These are phyloP conservation scores for Nitzschia putrida DNA, from an alignment of 108 stramenopile genomes.

Conservation along the genomic window DNA sequence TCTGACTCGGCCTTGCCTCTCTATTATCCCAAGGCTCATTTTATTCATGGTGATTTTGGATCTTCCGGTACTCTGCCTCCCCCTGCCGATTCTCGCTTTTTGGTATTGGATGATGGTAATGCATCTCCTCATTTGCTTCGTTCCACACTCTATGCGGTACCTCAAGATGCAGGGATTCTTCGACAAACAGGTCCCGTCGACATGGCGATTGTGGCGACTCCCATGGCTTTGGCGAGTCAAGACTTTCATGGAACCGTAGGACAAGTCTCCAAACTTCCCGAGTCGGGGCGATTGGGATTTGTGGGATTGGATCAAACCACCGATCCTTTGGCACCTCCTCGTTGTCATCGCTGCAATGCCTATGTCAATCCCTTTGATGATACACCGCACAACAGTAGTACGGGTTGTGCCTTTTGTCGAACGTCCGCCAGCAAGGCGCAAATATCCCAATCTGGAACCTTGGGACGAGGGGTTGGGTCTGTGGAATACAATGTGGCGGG, in stretches of 20 bases:
- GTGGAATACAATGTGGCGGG: conserved; percentile 77
- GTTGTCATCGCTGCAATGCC: conserved; percentile 68
- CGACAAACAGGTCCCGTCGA: conserved; percentile 28
- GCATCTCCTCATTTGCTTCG: conserved; percentile 66
- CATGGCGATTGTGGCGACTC: conserved; percentile 62
- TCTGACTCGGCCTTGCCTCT: not conserved
- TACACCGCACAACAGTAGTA: not conserved
- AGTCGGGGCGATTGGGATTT: conserved; percentile 34
- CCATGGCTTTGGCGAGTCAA: conserved; percentile 45
- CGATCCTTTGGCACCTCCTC: conserved; percentile 47
- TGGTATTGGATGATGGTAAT: conserved; percentile 59
- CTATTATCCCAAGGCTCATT: conserved; percentile 37
- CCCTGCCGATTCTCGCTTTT: conserved; percentile 57
- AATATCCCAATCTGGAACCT: conserved; percentile 23
- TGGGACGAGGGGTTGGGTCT: conserved; percentile 43
- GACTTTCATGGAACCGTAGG: conserved; percentile 17
- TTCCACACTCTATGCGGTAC: conserved; percentile 59
- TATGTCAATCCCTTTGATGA: conserved; percentile 69
- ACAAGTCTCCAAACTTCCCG: conserved; percentile 1
- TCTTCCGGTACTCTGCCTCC: conserved; percentile 33
- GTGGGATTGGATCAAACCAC: conserved; percentile 48
- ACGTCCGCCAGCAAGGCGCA: conserved; percentile 15
- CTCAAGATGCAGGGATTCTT: conserved; percentile 44
- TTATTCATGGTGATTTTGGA: conserved; percentile 7
- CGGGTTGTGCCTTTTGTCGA: conserved; percentile 68